A percentile compares a stretch with the other conserved stretches of the same genome.
Conservation (phyloP, 768 basidiomycete genomes). For the Dacryopinax spathularia region DNA sequence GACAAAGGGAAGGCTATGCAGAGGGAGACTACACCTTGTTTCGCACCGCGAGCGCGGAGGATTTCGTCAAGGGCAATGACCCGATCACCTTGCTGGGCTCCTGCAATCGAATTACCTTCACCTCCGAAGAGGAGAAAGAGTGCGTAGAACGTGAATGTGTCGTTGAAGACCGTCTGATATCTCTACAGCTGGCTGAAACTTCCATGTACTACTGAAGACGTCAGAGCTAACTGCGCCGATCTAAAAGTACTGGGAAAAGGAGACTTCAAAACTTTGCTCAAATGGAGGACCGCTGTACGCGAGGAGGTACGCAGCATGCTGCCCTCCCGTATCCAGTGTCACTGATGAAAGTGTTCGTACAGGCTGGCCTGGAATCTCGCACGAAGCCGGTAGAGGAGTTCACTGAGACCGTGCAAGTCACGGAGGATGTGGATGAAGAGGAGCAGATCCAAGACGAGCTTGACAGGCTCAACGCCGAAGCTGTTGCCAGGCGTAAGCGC, state of each 20-base stretch:
- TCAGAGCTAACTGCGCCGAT: constrained; percentile 75
- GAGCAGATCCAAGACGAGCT: constrained; percentile 85
- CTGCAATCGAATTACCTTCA: constrained; percentile 63
- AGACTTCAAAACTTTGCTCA: constrained; percentile 85
- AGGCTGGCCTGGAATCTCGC: constrained; percentile 79
- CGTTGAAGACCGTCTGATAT: constrained; percentile 4
- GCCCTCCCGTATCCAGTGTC: neutral
- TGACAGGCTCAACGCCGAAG: constrained; percentile 67
- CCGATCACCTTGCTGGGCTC: constrained; percentile 67
- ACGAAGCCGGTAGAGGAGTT: constrained; percentile 56
- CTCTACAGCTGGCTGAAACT: constrained; percentile 52
- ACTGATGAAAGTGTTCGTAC: neutral
- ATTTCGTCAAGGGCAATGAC: constrained; percentile 57
- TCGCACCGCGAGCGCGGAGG: constrained; percentile 49
- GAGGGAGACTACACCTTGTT: constrained; percentile 89
- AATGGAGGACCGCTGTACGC: constrained; percentile 76
- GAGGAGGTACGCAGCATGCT: constrained; percentile 52
- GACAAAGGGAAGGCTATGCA: constrained; percentile 85
- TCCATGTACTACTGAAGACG: constrained; percentile 59
- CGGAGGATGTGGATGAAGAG: constrained; percentile 68
- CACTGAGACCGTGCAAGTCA: constrained; percentile 55
- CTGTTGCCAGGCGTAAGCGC: constrained; percentile 54
- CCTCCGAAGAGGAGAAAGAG: constrained; percentile 73
- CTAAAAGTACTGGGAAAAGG: constrained; percentile 95
- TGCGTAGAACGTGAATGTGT: constrained; percentile 24